Evolutionary conservation across 257 asterid genomes (phyloP).

Genomic region (Solanum gracilifrons): DNA sequence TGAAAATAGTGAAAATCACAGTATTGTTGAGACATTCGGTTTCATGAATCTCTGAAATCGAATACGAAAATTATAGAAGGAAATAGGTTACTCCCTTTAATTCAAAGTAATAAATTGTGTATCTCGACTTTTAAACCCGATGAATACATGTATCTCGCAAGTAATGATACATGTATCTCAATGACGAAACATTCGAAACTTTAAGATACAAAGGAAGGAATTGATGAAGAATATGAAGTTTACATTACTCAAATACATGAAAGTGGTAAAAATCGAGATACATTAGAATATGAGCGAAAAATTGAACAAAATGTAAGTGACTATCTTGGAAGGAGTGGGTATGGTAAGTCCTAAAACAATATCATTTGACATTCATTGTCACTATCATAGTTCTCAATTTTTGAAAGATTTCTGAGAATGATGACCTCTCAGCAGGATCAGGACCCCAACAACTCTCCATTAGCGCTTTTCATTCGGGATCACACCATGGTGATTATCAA

Average conservation of each 20-base stretch:
- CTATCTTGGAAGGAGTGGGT: neutral
- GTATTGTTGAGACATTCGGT: neutral
- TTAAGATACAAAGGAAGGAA: neutral
- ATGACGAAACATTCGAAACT: neutral
- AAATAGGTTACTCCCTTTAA: neutral
- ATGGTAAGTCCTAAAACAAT: neutral
- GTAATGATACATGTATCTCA: neutral
- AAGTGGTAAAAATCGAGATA: neutral
- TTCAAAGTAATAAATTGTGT: neutral
- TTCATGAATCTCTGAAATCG: neutral
- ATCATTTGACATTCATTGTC: constrained; percentile 79
- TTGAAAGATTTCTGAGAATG: constrained; percentile 83
- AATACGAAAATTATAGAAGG: too few species aligned
- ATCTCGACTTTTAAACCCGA: neutral
- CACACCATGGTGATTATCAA: constrained; percentile 59
- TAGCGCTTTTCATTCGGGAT: constrained; percentile 88
- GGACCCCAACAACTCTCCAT: constrained; percentile 88
- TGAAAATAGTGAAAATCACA: neutral
- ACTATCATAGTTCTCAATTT: constrained; percentile 87
- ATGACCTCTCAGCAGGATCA: constrained; percentile 69
- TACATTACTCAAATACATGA: neutral
- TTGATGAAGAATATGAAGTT: neutral
- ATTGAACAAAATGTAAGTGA: neutral
- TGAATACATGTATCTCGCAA: too few species aligned
- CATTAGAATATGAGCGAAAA: neutral